Evolutionary conservation across 352 stramenopile species (phyloP).

Genomic region (Phytophthora hibernalis): DNA sequence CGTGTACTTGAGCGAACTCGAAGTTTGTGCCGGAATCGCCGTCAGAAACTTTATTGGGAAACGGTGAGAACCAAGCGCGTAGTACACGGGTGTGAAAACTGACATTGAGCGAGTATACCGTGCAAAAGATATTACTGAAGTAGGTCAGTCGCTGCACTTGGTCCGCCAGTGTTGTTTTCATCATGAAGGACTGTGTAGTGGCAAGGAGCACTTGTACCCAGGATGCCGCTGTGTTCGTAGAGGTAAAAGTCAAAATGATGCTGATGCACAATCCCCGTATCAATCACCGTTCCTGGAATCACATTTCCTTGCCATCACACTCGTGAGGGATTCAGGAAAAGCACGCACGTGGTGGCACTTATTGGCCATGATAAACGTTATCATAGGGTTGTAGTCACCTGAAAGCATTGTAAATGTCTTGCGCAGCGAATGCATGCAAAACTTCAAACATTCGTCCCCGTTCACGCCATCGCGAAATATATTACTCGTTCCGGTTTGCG

Average conservation of each 20-base stretch:
- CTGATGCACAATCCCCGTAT: conserved; percentile 76
- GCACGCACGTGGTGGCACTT: too few relatives aligned
- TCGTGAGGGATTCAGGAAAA: too few relatives aligned
- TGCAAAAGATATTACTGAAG: conserved; percentile 75
- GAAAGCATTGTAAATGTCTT: conserved; percentile 65
- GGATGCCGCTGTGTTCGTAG: conserved; percentile 73
- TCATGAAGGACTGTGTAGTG: conserved; percentile 88
- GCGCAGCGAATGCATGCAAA: conserved; percentile 74
- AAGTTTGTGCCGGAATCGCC: conserved; percentile 21
- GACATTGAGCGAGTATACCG: conserved; percentile 86
- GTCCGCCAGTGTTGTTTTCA: conserved; percentile 56
- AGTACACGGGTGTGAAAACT: conserved; percentile 83
- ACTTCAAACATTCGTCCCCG: conserved; percentile 81
- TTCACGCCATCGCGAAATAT: conserved; percentile 85
- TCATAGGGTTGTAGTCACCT: conserved; percentile 58
- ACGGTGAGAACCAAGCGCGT: conserved; percentile 82
- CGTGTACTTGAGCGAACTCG: too few relatives aligned
- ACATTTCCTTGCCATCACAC: conserved; percentile 55
- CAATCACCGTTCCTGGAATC: conserved; percentile 72
- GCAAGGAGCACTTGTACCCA: conserved; percentile 77
- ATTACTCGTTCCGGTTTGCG: conserved; percentile 75
- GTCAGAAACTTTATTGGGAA: conserved; percentile 81
- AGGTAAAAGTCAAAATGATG: conserved; percentile 88
- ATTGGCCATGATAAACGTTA: too few relatives aligned
- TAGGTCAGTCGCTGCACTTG: conserved; percentile 73